These are phyloP conservation scores for Pseudogymnoascus sp. DNA, from an alignment of 2,329 filamentous ascomycete species.

Conservation along the genomic window DNA sequence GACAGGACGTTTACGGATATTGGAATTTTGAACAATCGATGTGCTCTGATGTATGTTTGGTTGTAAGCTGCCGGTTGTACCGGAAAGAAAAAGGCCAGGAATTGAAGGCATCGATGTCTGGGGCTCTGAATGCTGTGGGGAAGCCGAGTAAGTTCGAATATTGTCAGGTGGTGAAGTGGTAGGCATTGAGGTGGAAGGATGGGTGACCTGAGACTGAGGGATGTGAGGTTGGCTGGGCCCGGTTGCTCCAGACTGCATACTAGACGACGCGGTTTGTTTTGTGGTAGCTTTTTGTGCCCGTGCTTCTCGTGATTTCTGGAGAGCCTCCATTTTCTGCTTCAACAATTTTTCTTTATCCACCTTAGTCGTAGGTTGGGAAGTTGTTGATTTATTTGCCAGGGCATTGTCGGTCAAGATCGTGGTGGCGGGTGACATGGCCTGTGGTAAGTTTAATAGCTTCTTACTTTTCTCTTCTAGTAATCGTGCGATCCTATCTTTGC, in stretches of 20 bases:
- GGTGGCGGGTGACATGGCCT: neutral
- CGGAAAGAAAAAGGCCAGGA: slow-evolving; percentile 31
- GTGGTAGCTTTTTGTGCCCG: slow-evolving; percentile 31
- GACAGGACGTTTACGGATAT: slow-evolving; percentile 47
- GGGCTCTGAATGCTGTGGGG: slow-evolving; percentile 10
- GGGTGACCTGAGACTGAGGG: neutral
- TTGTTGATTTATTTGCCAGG: slow-evolving; percentile 8
- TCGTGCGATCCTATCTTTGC: slow-evolving; percentile 69
- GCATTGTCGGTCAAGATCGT: slow-evolving; percentile 15
- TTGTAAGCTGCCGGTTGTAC: neutral
- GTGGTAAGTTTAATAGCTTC: slow-evolving; percentile 31
- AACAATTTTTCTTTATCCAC: slow-evolving; percentile 65
- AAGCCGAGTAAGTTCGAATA: slow-evolving; percentile 6
- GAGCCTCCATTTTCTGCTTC: slow-evolving; percentile 68
- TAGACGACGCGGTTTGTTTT: slow-evolving; percentile 17
- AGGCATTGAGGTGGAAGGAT: neutral
- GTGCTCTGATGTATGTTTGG: neutral
- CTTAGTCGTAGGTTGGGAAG: slow-evolving; percentile 29
- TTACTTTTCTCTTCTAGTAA: slow-evolving; percentile 64
- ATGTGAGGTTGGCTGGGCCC: neutral
- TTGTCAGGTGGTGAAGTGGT: neutral
- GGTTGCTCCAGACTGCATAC: neutral
- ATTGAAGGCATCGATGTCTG: slow-evolving; percentile 21
- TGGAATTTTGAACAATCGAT: slow-evolving; percentile 5
- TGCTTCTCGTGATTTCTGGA: slow-evolving; percentile 50